A percentile compares a stretch with the other conserved stretches of the same genome.
Conservation (phyloP, 2,329 filamentous ascomycete genomes). For the Furcasterigmium sp. region DNA sequence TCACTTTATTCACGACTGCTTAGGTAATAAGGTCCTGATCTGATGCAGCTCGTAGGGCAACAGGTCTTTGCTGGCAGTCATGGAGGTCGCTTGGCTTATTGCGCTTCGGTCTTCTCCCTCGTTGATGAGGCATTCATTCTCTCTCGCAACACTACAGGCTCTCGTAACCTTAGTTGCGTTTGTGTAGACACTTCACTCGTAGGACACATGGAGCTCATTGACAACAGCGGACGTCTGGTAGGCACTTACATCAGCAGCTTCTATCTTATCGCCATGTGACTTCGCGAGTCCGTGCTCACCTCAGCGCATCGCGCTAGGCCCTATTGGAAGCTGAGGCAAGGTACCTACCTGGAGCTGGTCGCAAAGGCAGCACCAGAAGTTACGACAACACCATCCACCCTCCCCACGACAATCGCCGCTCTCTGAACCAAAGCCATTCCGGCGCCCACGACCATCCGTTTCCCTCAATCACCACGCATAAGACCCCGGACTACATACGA, state of each 20-base stretch:
- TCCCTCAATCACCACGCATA: constrained; percentile 9
- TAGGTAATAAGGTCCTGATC: too few relatives aligned
- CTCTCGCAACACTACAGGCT: too few relatives aligned
- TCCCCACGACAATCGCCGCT: constrained; percentile 4
- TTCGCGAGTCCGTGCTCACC: constrained; percentile 1
- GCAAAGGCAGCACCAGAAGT: constrained; percentile 20
- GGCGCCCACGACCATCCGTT: constrained; percentile 5
- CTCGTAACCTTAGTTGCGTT: too few relatives aligned
- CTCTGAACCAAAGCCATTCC: constrained; percentile 3
- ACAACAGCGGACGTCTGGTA: background rate
- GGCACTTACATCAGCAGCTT: background rate
- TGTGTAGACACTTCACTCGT: too few relatives aligned
- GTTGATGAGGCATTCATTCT: too few relatives aligned
- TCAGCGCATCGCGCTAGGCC: constrained; percentile 6
- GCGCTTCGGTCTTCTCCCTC: too few relatives aligned
- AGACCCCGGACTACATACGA: constrained; percentile 8
- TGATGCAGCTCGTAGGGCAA: too few relatives aligned
- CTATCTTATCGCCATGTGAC: constrained; percentile 7
- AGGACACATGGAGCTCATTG: too few relatives aligned
- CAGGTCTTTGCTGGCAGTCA: too few relatives aligned
- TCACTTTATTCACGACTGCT: too few relatives aligned
- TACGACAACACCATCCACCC: constrained; percentile 12
- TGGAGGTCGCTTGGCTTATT: too few relatives aligned
- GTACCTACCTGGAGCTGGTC: constrained; percentile 6
- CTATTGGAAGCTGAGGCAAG: constrained; percentile 8